A percentile compares a stretch with the other conserved stretches of the same genome.
phyloP scores from a whole-genome alignment of 305 asterid genomes.

The Solanum aculeatissimum region DNA sequence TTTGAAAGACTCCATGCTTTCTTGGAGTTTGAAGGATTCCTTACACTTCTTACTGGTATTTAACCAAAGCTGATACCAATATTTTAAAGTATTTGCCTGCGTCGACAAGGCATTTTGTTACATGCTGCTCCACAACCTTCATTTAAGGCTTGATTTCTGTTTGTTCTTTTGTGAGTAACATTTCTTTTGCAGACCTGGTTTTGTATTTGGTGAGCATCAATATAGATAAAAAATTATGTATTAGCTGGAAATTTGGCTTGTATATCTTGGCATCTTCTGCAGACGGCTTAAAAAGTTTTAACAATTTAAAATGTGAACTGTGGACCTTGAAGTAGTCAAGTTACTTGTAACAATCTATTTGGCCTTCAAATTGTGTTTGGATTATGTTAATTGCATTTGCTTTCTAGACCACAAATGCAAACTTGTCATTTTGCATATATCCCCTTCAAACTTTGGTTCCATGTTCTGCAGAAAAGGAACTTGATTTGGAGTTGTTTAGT shows the following conservation, averaged over 20 bases:
- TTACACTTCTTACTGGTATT: neutral
- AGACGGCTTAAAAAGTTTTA: neutral
- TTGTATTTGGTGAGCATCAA: neutral
- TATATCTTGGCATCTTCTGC: neutral
- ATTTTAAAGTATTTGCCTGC: neutral
- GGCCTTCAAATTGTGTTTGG: neutral
- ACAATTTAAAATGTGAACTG: neutral
- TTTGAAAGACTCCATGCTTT: slow-evolving; percentile 24
- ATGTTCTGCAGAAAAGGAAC: neutral
- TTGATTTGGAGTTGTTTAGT: neutral
- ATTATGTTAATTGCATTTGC: neutral
- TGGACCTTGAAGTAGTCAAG: neutral
- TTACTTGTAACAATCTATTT: neutral
- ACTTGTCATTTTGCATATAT: neutral
- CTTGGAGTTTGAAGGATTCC: neutral
- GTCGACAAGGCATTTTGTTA: neutral
- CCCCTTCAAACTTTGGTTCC: neutral
- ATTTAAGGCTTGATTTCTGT: neutral
- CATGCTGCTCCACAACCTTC: neutral
- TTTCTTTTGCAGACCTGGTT: neutral
- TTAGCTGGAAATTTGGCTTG: neutral
- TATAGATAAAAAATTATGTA: neutral
- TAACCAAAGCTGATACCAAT: neutral
- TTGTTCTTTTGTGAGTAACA: neutral
- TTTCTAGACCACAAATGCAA: neutral